A percentile compares a stretch with the other conserved stretches of the same genome.
These are phyloP conservation scores for Hypoxylon cercidicola DNA, from an alignment of 495 filamentous ascomycete genomes.

Conservation along the genomic window DNA sequence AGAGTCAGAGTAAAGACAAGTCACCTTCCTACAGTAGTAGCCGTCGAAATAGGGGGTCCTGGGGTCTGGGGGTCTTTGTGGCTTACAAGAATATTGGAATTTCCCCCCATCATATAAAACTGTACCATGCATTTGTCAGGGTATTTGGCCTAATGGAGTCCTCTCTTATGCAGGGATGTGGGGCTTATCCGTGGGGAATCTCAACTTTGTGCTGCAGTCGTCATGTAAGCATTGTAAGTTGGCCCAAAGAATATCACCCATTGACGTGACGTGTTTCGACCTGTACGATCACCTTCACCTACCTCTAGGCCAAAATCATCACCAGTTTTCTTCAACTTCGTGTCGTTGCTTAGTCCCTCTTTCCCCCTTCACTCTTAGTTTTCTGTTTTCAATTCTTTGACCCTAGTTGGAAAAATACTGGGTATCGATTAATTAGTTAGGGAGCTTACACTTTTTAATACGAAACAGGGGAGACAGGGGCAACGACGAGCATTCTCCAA, in stretches of 20 bases:
- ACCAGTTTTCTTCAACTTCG: conserved; percentile 2
- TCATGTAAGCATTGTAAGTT: too few relatives aligned
- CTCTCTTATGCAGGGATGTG: conserved; percentile 14
- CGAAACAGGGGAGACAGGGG: conserved; percentile 31
- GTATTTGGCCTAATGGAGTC: not conserved
- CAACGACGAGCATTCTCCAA: conserved; percentile 8
- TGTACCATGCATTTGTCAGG: not conserved
- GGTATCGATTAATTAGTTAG: conserved; percentile 21
- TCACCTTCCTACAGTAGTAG: too few relatives aligned
- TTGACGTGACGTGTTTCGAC: conserved; percentile 40
- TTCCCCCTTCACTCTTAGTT: conserved; percentile 5
- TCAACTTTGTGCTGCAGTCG: not conserved
- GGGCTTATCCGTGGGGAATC: conserved; percentile 5
- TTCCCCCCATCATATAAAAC: not conserved
- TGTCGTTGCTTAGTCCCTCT: conserved; percentile 25
- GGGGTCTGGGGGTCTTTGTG: too few relatives aligned
- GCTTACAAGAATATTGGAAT: too few relatives aligned
- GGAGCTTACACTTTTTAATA: conserved; percentile 18
- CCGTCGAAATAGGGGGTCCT: too few relatives aligned
- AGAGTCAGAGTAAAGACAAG: too few relatives aligned
- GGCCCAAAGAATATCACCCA: conserved; percentile 3
- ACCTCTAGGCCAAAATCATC: not conserved
- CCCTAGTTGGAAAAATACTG: conserved; percentile 28
- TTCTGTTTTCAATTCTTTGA: conserved; percentile 27
- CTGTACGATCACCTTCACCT: conserved; percentile 10